A percentile compares a stretch with the other conserved stretches of the same genome.
These are phyloP conservation scores for Nicotiana tabacum DNA, from an alignment of 257 asterid species.

Conservation along the genomic window DNA sequence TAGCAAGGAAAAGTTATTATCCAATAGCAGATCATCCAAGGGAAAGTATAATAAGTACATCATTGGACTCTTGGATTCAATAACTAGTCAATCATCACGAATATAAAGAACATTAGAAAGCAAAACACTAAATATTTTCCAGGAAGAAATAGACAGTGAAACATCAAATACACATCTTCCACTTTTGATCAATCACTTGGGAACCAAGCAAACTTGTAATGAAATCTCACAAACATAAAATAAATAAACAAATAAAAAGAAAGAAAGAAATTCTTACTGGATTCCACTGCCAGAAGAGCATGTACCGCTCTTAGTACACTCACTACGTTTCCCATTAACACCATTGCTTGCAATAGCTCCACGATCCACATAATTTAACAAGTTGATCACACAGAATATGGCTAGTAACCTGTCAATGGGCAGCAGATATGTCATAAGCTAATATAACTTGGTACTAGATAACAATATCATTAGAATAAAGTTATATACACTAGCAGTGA, in stretches of 20 bases:
- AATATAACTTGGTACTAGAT: not conserved
- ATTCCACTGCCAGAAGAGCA: slow-evolving; percentile 72
- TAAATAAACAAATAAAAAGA: not conserved
- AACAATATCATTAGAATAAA: not conserved
- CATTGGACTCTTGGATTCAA: not conserved
- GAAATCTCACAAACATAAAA: not conserved
- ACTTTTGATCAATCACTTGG: not conserved
- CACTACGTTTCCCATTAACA: slow-evolving; percentile 62
- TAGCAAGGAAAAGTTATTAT: not conserved
- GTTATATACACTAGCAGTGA: not conserved
- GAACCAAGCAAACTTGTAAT: not conserved
- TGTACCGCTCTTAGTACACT: slow-evolving; percentile 48
- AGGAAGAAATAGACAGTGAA: not conserved
- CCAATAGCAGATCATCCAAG: not conserved
- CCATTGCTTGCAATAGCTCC: slow-evolving; percentile 94
- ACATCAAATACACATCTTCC: not conserved
- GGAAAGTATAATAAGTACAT: not conserved
- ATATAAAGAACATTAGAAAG: not conserved
- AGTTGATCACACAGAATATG: slow-evolving; percentile 62
- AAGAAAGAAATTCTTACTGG: slow-evolving; percentile 47
- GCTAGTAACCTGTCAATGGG: slow-evolving; percentile 46
- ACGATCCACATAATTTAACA: slow-evolving; percentile 74
- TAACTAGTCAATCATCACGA: not conserved
- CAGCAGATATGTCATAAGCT: slow-evolving; percentile 6
- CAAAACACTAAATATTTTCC: not conserved